Percentiles rank a stretch among this genome's conserved stretches.
Conservation (phyloP, 192 early-diverging fungal species). For the Podila verticillata region DNA sequence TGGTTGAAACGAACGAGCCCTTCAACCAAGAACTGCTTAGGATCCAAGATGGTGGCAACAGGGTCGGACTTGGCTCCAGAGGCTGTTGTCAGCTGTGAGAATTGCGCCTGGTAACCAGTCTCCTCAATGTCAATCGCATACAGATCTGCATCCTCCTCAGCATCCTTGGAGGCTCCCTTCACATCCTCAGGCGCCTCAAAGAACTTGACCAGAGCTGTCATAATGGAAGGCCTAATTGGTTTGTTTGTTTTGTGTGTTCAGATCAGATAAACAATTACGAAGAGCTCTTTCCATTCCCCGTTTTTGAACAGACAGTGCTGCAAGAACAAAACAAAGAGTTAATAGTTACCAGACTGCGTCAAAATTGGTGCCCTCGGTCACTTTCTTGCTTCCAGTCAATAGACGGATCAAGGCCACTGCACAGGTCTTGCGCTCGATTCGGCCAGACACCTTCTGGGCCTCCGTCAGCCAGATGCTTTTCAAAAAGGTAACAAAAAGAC, state of each 20-base stretch:
- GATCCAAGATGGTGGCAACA: slow-evolving; percentile 62
- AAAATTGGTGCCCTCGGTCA: slow-evolving; percentile 66
- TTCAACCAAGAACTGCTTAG: slow-evolving; percentile 61
- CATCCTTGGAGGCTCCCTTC: slow-evolving; percentile 51
- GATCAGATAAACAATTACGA: neutral
- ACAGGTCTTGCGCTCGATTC: slow-evolving; percentile 69
- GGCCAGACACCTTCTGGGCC: slow-evolving; percentile 61
- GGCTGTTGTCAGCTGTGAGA: slow-evolving; percentile 78
- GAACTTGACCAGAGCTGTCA: slow-evolving; percentile 62
- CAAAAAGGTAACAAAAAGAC: slow-evolving; percentile 73
- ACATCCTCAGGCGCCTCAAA: slow-evolving; percentile 68
- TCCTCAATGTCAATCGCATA: slow-evolving; percentile 80
- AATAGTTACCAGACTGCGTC: slow-evolving; percentile 47
- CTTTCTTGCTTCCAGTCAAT: slow-evolving; percentile 61
- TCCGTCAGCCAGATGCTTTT: slow-evolving; percentile 73
- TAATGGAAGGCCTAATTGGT: slow-evolving; percentile 57
- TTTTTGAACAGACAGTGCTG: slow-evolving; percentile 1
- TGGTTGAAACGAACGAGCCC: slow-evolving; percentile 59
- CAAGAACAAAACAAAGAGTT: slow-evolving; percentile 7
- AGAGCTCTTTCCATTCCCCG: too few relatives aligned
- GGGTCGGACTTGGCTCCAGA: slow-evolving; percentile 72
- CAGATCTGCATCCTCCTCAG: slow-evolving; percentile 67
- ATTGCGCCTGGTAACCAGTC: slow-evolving; percentile 84
- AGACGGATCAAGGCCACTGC: slow-evolving; percentile 72
- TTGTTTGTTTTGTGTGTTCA: slow-evolving; percentile 7